These are phyloP conservation scores for Colletotrichum sublineola DNA, from an alignment of 2,329 filamentous ascomycete genomes.

Conservation along the genomic window DNA sequence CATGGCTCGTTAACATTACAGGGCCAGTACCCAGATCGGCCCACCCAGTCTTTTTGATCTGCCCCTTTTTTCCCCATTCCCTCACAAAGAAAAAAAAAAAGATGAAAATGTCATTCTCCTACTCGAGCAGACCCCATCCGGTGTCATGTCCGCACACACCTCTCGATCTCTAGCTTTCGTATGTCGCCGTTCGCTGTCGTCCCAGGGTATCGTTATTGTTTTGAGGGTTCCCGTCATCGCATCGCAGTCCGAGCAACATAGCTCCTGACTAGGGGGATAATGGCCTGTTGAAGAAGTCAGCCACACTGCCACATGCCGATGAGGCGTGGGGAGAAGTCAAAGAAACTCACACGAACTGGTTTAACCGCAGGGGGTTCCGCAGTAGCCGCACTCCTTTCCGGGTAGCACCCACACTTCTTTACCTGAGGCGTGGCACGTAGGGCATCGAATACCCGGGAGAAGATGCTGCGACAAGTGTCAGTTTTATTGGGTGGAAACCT, in stretches of 20 bases:
- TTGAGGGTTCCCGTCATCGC: conserved; percentile 23
- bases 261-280: conserved; percentile 24
- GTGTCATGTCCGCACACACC: conserved; percentile 23
- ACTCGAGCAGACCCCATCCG: conserved; percentile 31
- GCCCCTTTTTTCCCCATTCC: conserved; percentile 23
- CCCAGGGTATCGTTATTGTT: conserved; percentile 41
- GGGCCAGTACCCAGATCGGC: conserved; percentile 40
- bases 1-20: conserved; percentile 40
- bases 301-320: conserved; percentile 29
- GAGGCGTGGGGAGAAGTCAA: conserved; percentile 15
- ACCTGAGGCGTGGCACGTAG: conserved; percentile 62
- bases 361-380: conserved; percentile 60
- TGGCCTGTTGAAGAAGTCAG: conserved; percentile 25
- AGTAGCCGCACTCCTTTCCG: conserved; percentile 64
- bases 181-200: conserved; percentile 39
- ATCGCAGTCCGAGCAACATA: conserved; percentile 26
- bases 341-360: conserved; percentile 36
- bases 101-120: conserved; percentile 35
- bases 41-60: conserved; percentile 32
- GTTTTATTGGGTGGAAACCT: not conserved
- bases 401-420: conserved; percentile 70
- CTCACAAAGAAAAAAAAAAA: conserved; percentile 22
- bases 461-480: conserved; percentile 46
- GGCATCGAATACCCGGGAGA: conserved; percentile 66
- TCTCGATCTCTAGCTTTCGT: conserved; percentile 16